These are phyloP conservation scores for Dryas alaskensis DNA, from an alignment of 306 rosid genomes.

Conservation along the genomic window DNA sequence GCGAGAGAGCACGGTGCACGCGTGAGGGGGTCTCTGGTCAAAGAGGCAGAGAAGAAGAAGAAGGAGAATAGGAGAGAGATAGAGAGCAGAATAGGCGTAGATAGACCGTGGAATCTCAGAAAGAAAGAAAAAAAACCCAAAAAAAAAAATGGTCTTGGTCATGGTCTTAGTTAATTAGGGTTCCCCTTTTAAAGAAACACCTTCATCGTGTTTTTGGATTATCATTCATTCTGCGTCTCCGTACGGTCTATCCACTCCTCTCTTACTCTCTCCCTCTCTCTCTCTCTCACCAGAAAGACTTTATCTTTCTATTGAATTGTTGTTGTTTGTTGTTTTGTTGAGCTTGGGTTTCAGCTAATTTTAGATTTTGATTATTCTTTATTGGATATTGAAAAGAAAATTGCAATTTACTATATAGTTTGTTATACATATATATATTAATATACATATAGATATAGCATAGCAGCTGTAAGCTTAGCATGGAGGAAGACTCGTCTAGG, in stretches of 20 bases:
- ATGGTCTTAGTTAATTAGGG: slow-evolving; percentile 4
- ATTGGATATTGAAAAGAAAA: background rate
- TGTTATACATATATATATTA: background rate
- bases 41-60: slow-evolving; percentile 18
- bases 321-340: background rate
- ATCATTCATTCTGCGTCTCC: slow-evolving; percentile 14
- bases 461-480: slow-evolving; percentile 4
- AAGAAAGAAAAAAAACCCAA: background rate
- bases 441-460: background rate
- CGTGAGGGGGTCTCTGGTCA: slow-evolving; percentile 17
- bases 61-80: slow-evolving; percentile 4
- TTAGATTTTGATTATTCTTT: background rate
- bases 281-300: background rate
- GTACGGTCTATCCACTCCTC: slow-evolving; percentile 30
- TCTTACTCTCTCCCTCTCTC: slow-evolving; percentile 14
- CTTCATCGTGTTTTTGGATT: background rate
- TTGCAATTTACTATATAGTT: background rate
- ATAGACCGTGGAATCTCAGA: slow-evolving; percentile 25
- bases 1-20: slow-evolving; percentile 13
- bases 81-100: slow-evolving; percentile 25
- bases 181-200: background rate
- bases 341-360: background rate
- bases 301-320: background rate
- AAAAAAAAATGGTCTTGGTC: background rate
- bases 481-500: slow-evolving; percentile 53